Conservation (phyloP, 768 basidiomycete genomes). For the Calocybe cyanea region DNA sequence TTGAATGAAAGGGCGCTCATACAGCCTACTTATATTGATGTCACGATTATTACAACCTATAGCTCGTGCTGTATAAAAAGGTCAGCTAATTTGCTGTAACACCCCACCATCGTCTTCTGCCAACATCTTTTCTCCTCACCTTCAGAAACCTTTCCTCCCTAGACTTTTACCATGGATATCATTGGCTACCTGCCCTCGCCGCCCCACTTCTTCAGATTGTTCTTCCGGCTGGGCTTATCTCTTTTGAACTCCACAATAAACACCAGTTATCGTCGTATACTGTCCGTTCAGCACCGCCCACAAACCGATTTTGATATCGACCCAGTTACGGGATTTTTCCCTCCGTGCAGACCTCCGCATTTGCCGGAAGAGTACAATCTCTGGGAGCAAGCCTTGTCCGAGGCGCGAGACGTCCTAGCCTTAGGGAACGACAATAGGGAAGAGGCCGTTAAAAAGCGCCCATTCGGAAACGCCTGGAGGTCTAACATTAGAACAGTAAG, state of each 20-base stretch:
- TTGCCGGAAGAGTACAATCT: slow-evolving; percentile 49
- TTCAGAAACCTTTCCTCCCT: neutral
- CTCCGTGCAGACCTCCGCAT: slow-evolving; percentile 54
- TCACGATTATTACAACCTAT: slow-evolving; percentile 13
- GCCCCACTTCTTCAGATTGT: slow-evolving; percentile 43
- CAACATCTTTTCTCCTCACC: too few relatives aligned
- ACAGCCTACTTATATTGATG: slow-evolving; percentile 18
- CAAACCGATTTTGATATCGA: slow-evolving; percentile 54
- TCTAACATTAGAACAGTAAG: slow-evolving; percentile 58
- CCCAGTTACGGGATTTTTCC: slow-evolving; percentile 80
- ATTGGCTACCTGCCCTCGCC: slow-evolving; percentile 51
- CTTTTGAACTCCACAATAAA: slow-evolving; percentile 41
- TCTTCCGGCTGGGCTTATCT: slow-evolving; percentile 44
- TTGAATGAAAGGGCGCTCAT: slow-evolving; percentile 9
- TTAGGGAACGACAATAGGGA: slow-evolving; percentile 55
- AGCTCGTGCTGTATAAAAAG: slow-evolving; percentile 15
- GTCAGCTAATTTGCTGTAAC: neutral
- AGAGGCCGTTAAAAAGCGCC: slow-evolving; percentile 43
- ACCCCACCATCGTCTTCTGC: too few relatives aligned
- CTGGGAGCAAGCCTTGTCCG: slow-evolving; percentile 70
- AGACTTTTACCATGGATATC: slow-evolving; percentile 32
- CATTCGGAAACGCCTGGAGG: slow-evolving; percentile 68
- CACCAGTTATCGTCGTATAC: slow-evolving; percentile 24
- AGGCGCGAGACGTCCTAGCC: slow-evolving; percentile 50
- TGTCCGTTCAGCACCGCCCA: slow-evolving; percentile 28